A percentile compares a stretch with the other conserved stretches of the same genome.
Evolutionary conservation across 2,329 filamentous ascomycete genomes (phyloP).

Genomic region (Alternaria brassicicola): DNA sequence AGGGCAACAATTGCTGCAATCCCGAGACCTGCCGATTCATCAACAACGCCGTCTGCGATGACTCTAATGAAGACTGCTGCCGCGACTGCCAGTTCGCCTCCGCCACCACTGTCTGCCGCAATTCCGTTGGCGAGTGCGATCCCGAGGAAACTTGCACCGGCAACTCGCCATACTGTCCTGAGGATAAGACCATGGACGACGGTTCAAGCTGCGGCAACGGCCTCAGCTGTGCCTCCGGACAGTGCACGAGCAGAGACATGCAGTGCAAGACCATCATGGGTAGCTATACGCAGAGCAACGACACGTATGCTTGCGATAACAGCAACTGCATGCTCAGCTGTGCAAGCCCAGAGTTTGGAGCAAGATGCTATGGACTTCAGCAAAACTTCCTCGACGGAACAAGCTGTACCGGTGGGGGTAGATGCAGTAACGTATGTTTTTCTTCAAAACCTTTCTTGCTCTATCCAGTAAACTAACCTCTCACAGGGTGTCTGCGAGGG

Average conservation of each 20-base stretch:
- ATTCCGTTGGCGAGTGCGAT: slow-evolving; percentile 81
- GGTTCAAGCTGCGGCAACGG: slow-evolving; percentile 73
- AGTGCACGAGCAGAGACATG: slow-evolving; percentile 89
- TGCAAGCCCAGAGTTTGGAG: slow-evolving; percentile 69
- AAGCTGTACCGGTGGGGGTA: slow-evolving; percentile 77
- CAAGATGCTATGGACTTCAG: slow-evolving; percentile 74
- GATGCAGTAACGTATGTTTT: slow-evolving; percentile 69
- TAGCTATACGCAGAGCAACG: slow-evolving; percentile 71
- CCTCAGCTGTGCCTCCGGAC: slow-evolving; percentile 84
- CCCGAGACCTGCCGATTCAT: slow-evolving; percentile 85
- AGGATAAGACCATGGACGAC: slow-evolving; percentile 71
- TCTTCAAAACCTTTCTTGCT: background rate
- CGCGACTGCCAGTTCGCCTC: slow-evolving; percentile 71
- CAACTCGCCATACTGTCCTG: slow-evolving; percentile 72
- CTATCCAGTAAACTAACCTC: slow-evolving; percentile 10
- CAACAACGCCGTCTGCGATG: slow-evolving; percentile 75
- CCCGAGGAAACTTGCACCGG: slow-evolving; percentile 84
- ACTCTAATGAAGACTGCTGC: slow-evolving; percentile 86
- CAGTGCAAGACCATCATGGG: slow-evolving; percentile 90
- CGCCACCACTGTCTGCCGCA: slow-evolving; percentile 76
- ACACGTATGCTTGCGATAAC: slow-evolving; percentile 78
- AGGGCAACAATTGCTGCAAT: slow-evolving; percentile 80
- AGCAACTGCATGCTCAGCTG: slow-evolving; percentile 79
- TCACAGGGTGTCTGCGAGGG: slow-evolving; percentile 73
- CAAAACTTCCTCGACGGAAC: slow-evolving; percentile 97